These are phyloP conservation scores for Nakaseomyces sp. DNA, from an alignment of 1,139 yeast species.

Conservation along the genomic window DNA sequence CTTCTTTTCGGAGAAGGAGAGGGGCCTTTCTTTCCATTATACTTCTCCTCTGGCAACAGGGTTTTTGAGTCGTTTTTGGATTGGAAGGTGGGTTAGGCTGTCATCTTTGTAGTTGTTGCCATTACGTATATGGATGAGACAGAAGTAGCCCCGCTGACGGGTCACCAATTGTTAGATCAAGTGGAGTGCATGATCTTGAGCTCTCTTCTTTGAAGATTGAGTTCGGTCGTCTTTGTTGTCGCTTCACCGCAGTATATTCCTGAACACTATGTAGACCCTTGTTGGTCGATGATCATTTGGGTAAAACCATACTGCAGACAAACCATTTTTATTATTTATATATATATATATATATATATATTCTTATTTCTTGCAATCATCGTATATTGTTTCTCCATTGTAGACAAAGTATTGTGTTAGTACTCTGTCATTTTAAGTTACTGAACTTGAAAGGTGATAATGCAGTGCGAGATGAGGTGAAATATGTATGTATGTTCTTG, in stretches of 20 bases:
- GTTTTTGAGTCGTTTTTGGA: constrained; percentile 46
- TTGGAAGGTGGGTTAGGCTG: constrained; percentile 20
- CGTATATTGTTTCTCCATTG: too few relatives aligned
- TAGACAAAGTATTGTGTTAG: too few relatives aligned
- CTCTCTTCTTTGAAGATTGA: constrained; percentile 44
- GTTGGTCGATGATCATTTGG: constrained; percentile 76
- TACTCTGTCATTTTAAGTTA: too few relatives aligned
- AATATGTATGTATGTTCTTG: too few relatives aligned
- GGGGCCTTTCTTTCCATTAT: constrained; percentile 9
- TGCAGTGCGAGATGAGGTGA: too few relatives aligned
- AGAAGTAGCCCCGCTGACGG: constrained; percentile 86
- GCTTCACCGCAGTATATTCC: constrained; percentile 69
- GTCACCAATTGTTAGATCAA: constrained; percentile 45
- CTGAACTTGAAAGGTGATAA: too few relatives aligned
- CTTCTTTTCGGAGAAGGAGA: neutral
- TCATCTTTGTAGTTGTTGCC: constrained; percentile 29
- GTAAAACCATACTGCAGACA: constrained; percentile 89
- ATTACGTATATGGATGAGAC: constrained; percentile 40
- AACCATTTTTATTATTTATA: constrained; percentile 13
- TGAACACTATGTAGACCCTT: constrained; percentile 74
- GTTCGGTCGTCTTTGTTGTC: constrained; percentile 43
- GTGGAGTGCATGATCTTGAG: constrained; percentile 50
- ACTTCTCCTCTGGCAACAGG: constrained; percentile 39
- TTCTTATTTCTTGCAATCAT: neutral
- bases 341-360: neutral